Percentiles rank a stretch among this genome's conserved stretches.
phyloP scores from a whole-genome alignment of 2,329 filamentous ascomycete species.

The Monosporascus cannonballus region DNA sequence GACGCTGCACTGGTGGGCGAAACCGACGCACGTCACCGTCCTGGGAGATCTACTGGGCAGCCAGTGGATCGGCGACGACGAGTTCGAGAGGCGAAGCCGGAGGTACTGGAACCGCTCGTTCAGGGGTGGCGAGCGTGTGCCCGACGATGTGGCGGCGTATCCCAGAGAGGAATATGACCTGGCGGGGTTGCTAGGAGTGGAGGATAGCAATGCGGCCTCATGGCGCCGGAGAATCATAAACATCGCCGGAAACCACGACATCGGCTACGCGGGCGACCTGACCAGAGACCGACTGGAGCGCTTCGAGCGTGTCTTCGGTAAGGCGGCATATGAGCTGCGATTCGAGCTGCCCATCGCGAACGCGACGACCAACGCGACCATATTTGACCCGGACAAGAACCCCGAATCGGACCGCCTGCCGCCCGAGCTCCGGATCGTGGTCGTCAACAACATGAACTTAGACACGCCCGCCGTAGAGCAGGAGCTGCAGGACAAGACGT shows the following conservation, averaged over 20 bases:
- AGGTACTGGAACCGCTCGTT: slow-evolving; percentile 82
- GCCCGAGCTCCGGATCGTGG: slow-evolving; percentile 73
- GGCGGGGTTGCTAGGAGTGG: slow-evolving; percentile 41
- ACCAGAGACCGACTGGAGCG: slow-evolving; percentile 67
- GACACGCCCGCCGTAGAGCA: slow-evolving; percentile 70
- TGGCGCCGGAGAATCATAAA: slow-evolving; percentile 83
- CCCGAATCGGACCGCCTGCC: slow-evolving; percentile 40
- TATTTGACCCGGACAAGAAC: slow-evolving; percentile 36
- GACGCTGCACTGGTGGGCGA: slow-evolving; percentile 74
- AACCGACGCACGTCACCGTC: slow-evolving; percentile 81
- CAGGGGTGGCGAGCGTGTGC: slow-evolving; percentile 57
- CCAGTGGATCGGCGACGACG: slow-evolving; percentile 84
- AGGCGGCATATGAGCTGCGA: slow-evolving; percentile 81
- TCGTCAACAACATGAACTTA: slow-evolving; percentile 90
- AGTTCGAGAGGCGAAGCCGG: slow-evolving; percentile 68
- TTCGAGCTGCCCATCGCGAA: slow-evolving; percentile 53
- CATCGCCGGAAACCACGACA: slow-evolving; percentile 90
- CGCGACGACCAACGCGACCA: slow-evolving; percentile 31
- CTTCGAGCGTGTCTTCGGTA: slow-evolving; percentile 82
- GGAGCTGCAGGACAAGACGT: slow-evolving; percentile 68
- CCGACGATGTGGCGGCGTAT: slow-evolving; percentile 45
- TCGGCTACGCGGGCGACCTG: slow-evolving; percentile 92
- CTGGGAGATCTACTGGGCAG: slow-evolving; percentile 89
- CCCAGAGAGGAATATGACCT: slow-evolving; percentile 45
- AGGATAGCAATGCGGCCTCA: slow-evolving; percentile 38